Evolutionary conservation across 495 filamentous ascomycete genomes (phyloP).

Genomic region (Penicillium daleae): DNA sequence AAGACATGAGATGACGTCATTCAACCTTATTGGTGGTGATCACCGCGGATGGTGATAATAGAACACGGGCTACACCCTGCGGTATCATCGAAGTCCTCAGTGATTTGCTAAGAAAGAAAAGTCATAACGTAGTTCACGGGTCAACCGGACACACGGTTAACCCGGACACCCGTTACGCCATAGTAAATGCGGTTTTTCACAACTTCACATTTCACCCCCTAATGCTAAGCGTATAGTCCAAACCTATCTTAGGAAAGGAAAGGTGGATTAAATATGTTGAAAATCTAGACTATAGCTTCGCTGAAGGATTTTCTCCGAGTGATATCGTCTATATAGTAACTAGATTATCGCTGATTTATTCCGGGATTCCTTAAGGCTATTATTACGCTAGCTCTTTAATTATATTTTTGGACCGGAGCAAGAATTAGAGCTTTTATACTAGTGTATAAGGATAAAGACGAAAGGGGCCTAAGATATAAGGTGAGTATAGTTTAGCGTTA

Average conservation of each 20-base stretch:
- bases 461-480: too few species aligned
- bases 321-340: constrained; percentile 23
- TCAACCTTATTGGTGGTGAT: neutral
- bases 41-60: too few species aligned
- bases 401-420: constrained; percentile 29
- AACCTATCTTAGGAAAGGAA: too few species aligned
- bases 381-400: constrained; percentile 24
- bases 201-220: too few species aligned
- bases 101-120: too few species aligned
- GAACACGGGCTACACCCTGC: too few species aligned
- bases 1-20: neutral
- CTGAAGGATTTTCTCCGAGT: constrained; percentile 25
- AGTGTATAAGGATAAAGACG: constrained; percentile 8
- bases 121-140: too few species aligned
- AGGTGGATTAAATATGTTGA: constrained; percentile 20
- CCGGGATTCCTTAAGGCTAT: constrained; percentile 23
- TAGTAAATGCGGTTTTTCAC: too few species aligned
- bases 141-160: too few species aligned
- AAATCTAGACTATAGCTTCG: constrained; percentile 22
- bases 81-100: too few species aligned
- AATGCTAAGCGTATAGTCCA: too few species aligned
- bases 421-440: constrained; percentile 29
- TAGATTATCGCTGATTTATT: constrained; percentile 21
- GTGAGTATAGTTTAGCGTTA: neutral
- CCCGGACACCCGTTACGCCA: too few species aligned